Conservation (phyloP, 2,329 filamentous ascomycete genomes). For the Fonsecaea pugnacius region DNA sequence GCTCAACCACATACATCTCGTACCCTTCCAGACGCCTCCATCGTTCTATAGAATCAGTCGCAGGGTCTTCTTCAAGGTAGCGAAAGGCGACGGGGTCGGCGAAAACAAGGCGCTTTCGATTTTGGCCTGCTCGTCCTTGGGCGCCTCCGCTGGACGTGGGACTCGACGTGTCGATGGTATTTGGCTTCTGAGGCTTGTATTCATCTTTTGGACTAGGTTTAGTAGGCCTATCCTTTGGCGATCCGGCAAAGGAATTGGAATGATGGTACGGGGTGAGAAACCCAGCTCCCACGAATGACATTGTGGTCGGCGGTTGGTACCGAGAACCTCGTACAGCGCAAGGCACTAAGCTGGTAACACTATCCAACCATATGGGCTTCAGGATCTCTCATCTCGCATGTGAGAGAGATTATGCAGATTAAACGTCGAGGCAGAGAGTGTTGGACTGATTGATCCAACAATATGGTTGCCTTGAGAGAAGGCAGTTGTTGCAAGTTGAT, state of each 20-base stretch:
- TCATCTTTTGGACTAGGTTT: conserved; percentile 26
- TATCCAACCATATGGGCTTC: neutral
- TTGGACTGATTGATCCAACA: neutral
- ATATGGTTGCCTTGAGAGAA: neutral
- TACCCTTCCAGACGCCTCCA: conserved; percentile 76
- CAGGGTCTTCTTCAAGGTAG: conserved; percentile 84
- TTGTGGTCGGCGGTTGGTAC: neutral
- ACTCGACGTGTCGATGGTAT: conserved; percentile 9
- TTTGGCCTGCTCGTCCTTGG: conserved; percentile 37
- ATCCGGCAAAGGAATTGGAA: conserved; percentile 14
- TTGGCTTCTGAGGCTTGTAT: conserved; percentile 5
- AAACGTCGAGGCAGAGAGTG: neutral
- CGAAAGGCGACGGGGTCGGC: conserved; percentile 69
- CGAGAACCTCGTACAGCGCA: neutral
- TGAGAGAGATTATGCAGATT: neutral
- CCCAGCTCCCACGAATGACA: conserved; percentile 9
- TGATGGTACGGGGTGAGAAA: conserved; percentile 25
- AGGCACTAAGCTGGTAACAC: neutral
- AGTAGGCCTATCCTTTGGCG: conserved; percentile 19
- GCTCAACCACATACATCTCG: conserved; percentile 91
- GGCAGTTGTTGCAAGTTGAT: neutral
- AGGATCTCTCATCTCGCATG: neutral
- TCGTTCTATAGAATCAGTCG: conserved; percentile 74
- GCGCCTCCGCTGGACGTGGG: conserved; percentile 35
- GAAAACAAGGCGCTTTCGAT: conserved; percentile 60